phyloP scores from a whole-genome alignment of 2,329 filamentous ascomycete genomes.

The Ploettnerulaceae sp. region DNA sequence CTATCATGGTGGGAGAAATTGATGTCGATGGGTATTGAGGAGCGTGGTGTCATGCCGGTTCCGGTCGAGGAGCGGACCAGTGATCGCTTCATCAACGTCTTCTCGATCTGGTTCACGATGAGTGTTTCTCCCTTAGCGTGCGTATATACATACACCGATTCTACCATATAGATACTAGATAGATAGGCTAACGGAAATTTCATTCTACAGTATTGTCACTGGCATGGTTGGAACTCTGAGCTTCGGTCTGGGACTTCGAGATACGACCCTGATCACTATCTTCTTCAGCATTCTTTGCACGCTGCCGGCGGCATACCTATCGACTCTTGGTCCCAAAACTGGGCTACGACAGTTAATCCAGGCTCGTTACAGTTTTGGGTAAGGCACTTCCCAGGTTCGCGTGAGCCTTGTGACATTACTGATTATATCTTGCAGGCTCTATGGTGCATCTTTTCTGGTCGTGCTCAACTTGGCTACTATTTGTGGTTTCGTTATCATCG shows the following conservation, averaged over 20 bases:
- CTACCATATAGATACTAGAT: no score
- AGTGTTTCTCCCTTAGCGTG: constrained; percentile 54
- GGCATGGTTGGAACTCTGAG: constrained; percentile 55
- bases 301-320: constrained; percentile 50
- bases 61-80: constrained; percentile 49
- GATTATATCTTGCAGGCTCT: constrained; percentile 38
- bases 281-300: constrained; percentile 57
- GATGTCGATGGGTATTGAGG: constrained; percentile 41
- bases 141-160: constrained; percentile 30
- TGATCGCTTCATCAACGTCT: constrained; percentile 50
- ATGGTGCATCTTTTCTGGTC: constrained; percentile 54
- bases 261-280: constrained; percentile 49
- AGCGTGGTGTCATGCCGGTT: constrained; percentile 53
- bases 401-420: background rate
- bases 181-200: background rate
- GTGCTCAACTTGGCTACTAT: constrained; percentile 59
- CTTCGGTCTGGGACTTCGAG: constrained; percentile 51
- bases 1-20: constrained; percentile 2
- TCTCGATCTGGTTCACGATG: constrained; percentile 57
- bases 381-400: background rate
- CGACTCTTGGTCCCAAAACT: constrained; percentile 54
- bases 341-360: constrained; percentile 64
- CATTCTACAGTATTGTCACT: constrained; percentile 54
- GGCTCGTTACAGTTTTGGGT: constrained; percentile 57
- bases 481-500: constrained; percentile 59